phyloP scores from a whole-genome alignment of 176 grass and related monocot species.

The Typha latifolia region DNA sequence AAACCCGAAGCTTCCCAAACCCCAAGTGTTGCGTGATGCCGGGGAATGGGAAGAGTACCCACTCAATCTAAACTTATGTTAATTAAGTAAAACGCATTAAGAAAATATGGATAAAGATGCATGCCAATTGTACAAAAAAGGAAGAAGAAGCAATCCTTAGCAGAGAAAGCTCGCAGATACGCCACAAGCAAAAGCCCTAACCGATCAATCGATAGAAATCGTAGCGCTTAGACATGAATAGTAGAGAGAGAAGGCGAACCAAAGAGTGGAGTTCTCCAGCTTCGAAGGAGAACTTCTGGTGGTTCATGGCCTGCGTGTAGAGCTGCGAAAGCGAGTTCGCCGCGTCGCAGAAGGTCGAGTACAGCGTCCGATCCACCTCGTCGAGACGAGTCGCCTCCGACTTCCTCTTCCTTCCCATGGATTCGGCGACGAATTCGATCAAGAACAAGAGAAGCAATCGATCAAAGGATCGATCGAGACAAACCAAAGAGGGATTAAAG shows the following conservation, averaged over 20 bases:
- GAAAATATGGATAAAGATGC: no score
- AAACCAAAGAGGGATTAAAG: no score
- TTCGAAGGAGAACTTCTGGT: conserved; percentile 73
- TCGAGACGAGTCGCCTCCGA: conserved; percentile 53
- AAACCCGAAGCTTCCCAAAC: no score
- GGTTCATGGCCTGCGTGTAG: conserved; percentile 64
- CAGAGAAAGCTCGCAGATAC: no score
- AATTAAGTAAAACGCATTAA: no score
- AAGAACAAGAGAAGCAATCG: conserved; percentile 1
- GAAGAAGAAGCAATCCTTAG: no score
- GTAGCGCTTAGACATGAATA: neutral
- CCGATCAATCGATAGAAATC: neutral
- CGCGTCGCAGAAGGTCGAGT: conserved; percentile 64
- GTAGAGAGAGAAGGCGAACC: conserved; percentile 18
- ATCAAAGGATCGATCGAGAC: neutral
- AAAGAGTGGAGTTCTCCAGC: conserved; percentile 61
- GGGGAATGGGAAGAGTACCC: no score
- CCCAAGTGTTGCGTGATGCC: no score
- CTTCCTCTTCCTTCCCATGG: conserved; percentile 70
- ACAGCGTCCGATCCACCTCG: conserved; percentile 73
- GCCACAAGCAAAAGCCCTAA: neutral
- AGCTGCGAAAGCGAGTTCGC: conserved; percentile 78
- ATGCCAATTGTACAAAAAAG: no score
- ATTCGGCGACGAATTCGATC: neutral
- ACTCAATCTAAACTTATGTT: no score